A percentile compares a stretch with the other conserved stretches of the same genome.
Conservation (phyloP, 495 filamentous ascomycete species). For the Penicillium coprophilum region DNA sequence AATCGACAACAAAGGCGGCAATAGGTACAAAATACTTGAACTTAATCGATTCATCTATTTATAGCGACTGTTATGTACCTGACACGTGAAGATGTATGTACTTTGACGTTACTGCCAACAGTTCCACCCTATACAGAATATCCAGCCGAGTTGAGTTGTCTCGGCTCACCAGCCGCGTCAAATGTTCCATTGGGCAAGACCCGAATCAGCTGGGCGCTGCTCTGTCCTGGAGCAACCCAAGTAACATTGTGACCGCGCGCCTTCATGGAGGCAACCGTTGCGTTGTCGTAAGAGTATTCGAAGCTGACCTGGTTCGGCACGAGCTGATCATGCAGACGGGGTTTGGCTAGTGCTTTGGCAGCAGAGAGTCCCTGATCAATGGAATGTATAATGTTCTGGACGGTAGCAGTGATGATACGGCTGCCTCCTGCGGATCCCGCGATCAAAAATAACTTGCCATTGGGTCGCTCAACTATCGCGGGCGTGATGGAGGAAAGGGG, state of each 20-base stretch:
- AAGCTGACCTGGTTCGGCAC: slow-evolving; percentile 66
- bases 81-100: background rate
- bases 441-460: slow-evolving; percentile 65
- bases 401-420: slow-evolving; percentile 82
- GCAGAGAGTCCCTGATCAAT: slow-evolving; percentile 63
- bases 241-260: slow-evolving; percentile 70
- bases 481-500: slow-evolving; percentile 79
- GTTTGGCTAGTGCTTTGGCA: slow-evolving; percentile 59
- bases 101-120: background rate
- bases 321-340: slow-evolving; percentile 82
- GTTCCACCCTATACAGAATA: slow-evolving; percentile 54
- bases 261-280: slow-evolving; percentile 63
- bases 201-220: slow-evolving; percentile 70
- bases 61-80: background rate
- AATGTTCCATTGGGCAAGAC: slow-evolving; percentile 70
- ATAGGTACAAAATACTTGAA: background rate
- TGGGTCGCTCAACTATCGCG: slow-evolving; percentile 66
- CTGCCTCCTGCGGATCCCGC: slow-evolving; percentile 81
- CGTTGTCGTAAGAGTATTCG: slow-evolving; percentile 69
- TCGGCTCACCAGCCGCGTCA: slow-evolving; percentile 74
- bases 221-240: slow-evolving; percentile 62
- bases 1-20: background rate
- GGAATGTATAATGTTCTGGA: slow-evolving; percentile 72
- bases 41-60: background rate
- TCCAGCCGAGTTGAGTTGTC: slow-evolving; percentile 71